Evolutionary conservation across 768 basidiomycete genomes (phyloP), one percentile per base, ranked within the genome.

Genomic region (Mycena chlorophos): DNA sequence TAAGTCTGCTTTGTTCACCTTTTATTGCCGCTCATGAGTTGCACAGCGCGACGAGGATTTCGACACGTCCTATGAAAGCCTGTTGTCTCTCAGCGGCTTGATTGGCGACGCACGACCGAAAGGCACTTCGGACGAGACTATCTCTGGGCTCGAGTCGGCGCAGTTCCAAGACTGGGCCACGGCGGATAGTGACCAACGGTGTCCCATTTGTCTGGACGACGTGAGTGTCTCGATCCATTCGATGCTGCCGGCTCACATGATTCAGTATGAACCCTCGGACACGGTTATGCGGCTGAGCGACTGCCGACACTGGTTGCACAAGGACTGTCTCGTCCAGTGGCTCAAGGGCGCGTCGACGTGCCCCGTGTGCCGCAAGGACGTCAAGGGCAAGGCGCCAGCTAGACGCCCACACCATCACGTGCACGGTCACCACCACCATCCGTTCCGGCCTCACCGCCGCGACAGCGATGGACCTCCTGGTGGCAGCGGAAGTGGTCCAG

Each of bases 171-270:
- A 89, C 28, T 91, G 88, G 87, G 78, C 77, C 42, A 81, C 74
- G 5, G 66, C 75, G 1, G 86, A 85, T 34, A 84, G 84, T 52
- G 90, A 92, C 59, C 74, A 80, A 52, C 78, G 89, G 42, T 93
- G 91, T 69, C 89, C 91, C 2, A 92, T 93, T 51, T 93, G 91
- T 65, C 70, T 92, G 59, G 90, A 92, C 58, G 90, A 93, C 70
- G 90, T 90, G 65, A 51, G 88, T 31, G 5, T 14, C 43, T 58
- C 10, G n/a, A 51, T 46, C 26, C n/a, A 42, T 29, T 49, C 53
- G 34, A 26, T 64, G 38, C 65, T 2, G 39, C 58, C 43, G 43
- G 34, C 56, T 39, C 45, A 12, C 31, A n/a, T 49, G 42, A 42
- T 57, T 45, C 4, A 92, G 90, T 93, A 92, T 60, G 71, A 74